Percentiles rank a stretch among this genome's conserved stretches.
phyloP scores from a whole-genome alignment of 768 basidiomycete genomes.

The Brasilioporus rufonigricans region DNA sequence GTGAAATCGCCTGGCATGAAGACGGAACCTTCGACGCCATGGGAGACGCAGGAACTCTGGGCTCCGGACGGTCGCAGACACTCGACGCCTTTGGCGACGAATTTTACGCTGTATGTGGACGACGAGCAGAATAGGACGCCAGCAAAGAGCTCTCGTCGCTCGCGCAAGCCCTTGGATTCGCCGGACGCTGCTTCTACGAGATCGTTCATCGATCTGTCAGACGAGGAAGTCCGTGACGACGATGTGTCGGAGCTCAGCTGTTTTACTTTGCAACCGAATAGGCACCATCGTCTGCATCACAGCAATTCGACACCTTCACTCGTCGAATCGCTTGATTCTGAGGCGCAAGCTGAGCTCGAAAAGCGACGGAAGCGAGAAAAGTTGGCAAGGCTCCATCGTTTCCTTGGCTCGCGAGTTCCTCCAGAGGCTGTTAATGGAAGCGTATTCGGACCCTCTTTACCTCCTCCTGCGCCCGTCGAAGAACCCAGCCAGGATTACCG shows the following conservation, averaged over 20 bases:
- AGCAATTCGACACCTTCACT: constrained; percentile 46
- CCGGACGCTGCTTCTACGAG: constrained; percentile 31
- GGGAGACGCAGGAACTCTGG: constrained; percentile 35
- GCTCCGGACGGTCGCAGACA: constrained; percentile 43
- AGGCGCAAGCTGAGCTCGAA: constrained; percentile 58
- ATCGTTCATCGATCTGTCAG: constrained; percentile 66
- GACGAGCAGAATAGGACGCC: constrained; percentile 3
- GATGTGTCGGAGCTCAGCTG: constrained; percentile 30
- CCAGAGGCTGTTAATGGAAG: constrained; percentile 60
- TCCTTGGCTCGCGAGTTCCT: constrained; percentile 80
- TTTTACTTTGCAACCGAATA: constrained; percentile 26
- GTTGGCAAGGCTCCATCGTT: constrained; percentile 79
- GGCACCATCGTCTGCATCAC: constrained; percentile 23
- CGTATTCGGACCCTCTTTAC: constrained; percentile 31
- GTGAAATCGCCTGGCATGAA: constrained; percentile 17
- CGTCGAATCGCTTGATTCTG: constrained; percentile 47
- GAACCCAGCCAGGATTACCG: constrained; percentile 38
- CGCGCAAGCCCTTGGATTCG: constrained; percentile 12
- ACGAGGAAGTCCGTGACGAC: constrained; percentile 47
- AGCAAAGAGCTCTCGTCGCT: constrained; percentile 1
- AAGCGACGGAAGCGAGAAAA: constrained; percentile 70
- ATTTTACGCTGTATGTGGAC: constrained; percentile 31
- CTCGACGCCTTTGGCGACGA: constrained; percentile 53
- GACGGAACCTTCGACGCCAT: constrained; percentile 28
- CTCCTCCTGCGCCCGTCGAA: constrained; percentile 28